Percentiles rank a stretch among this genome's conserved stretches.
Evolutionary conservation across 768 basidiomycete genomes (phyloP).

Genomic region (Solioccasus polychromus): DNA sequence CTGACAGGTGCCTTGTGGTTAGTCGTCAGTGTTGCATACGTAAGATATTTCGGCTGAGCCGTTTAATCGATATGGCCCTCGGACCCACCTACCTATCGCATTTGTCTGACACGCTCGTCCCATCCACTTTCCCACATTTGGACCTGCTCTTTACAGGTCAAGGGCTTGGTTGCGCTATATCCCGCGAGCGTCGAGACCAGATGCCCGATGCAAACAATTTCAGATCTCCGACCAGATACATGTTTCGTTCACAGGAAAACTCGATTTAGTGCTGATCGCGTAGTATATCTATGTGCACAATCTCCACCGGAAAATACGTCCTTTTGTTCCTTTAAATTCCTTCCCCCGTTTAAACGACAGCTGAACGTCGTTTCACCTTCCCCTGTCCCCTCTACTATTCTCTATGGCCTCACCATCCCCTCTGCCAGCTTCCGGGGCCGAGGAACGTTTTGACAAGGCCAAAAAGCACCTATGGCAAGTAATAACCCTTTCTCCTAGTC

Average conservation of each 20-base stretch:
- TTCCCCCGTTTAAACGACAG: conserved; percentile 22
- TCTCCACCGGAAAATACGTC: conserved; percentile 31
- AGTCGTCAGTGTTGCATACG: conserved; percentile 28
- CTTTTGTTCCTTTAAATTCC: conserved; percentile 31
- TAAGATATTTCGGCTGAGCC: conserved; percentile 35
- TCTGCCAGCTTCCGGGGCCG: conserved; percentile 15
- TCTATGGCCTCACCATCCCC: conserved; percentile 27
- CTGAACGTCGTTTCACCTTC: conserved; percentile 23
- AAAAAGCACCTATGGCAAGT: conserved; percentile 37
- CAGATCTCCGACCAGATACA: conserved; percentile 38
- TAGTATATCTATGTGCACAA: conserved; percentile 41
- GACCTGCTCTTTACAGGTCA: conserved; percentile 31
- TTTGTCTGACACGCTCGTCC: conserved; percentile 29
- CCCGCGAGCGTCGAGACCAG: conserved; percentile 38
- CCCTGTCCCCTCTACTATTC: conserved; percentile 17
- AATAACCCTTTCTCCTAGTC: conserved; percentile 2
- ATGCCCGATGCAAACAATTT: conserved; percentile 32
- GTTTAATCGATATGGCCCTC: conserved; percentile 38
- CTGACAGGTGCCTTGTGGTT: conserved; percentile 35
- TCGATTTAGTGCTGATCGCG: conserved; percentile 38
- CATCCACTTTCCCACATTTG: conserved; percentile 34
- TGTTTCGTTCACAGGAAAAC: conserved; percentile 36
- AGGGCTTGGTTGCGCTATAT: conserved; percentile 33
- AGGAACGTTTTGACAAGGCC: conserved; percentile 35
- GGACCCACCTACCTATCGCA: conserved; percentile 36